Evolutionary conservation across 495 filamentous ascomycete genomes (phyloP), one percentile per base, ranked within the genome.

Genomic region (Viridothelium virens): DNA sequence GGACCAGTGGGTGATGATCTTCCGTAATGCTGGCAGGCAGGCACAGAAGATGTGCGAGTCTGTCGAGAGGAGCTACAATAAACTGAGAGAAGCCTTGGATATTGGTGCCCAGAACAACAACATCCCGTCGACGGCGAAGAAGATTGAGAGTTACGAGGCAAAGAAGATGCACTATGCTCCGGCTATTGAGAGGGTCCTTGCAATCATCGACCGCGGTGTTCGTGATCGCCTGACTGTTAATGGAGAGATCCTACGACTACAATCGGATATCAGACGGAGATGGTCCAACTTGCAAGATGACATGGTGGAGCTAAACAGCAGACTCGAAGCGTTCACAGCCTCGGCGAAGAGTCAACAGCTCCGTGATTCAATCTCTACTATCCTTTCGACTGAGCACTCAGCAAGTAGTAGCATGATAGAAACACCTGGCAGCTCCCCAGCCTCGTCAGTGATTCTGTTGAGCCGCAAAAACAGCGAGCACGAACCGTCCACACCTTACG

Each of bases 101-200:
- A 78, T 83, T 2, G 87, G 86, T 31, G 81, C 86, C 67, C 87
- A 91, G 56, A 74, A 90, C 31, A 87, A 86, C 37, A 89, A 89
- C 67, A 83, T 83, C 31, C 78, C 85, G 0, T 77, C 79, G 0
- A 81, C 91, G 71, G 82, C 82, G 63, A 92, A 91, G 77, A 91
- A 89, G 73, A 86, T 96, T 33, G 91, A 96, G 77, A 95, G 82
- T 66, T 97, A 96, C 77, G 92, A 97, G 76, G 90, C 90, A 34
- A 98, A 97, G 80, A 96, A 92, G 75, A 85, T 86, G 68, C 93
- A 97, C 74, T 98, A 97, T 73, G 87, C 92, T 6, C 90, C 91
- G n/a, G 91, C 94, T 2, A 96, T 98, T 70, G 91, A 92, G 73
- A 85, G 91, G 56, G 90, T 97, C 12, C 78, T 97, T 50, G 83